phyloP scores from a whole-genome alignment of 345 rosid genomes.

The Anastatica hierochuntica region DNA sequence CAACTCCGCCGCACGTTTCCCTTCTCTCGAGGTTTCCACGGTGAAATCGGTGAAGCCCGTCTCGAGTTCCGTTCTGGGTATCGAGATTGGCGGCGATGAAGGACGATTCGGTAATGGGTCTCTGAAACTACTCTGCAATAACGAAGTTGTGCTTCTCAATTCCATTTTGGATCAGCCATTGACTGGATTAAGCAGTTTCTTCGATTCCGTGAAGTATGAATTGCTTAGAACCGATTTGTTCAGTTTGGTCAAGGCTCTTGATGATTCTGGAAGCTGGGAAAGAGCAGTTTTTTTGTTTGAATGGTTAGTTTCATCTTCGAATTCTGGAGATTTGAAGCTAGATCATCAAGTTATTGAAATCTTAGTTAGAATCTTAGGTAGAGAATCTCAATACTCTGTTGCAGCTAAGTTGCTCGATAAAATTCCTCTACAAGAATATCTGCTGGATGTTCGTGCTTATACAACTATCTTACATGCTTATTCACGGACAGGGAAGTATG shows the following conservation, averaged over 20 bases:
- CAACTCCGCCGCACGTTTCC: slow-evolving; percentile 23
- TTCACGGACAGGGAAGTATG: slow-evolving; percentile 54
- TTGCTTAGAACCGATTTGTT: slow-evolving; percentile 53
- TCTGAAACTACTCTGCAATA: slow-evolving; percentile 39
- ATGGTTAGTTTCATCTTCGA: slow-evolving; percentile 40
- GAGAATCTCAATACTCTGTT: slow-evolving; percentile 58
- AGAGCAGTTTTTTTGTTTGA: slow-evolving; percentile 61
- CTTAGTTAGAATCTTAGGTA: slow-evolving; percentile 61
- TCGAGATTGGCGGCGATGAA: slow-evolving; percentile 18
- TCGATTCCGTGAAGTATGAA: slow-evolving; percentile 40
- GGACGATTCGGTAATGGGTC: slow-evolving; percentile 22
- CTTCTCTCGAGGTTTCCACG: slow-evolving; percentile 35
- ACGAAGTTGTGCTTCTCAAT: slow-evolving; percentile 37
- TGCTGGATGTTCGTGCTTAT: slow-evolving; percentile 63
- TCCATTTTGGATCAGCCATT: slow-evolving; percentile 48
- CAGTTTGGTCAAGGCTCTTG: slow-evolving; percentile 54
- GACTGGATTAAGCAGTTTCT: slow-evolving; percentile 36
- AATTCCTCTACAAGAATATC: slow-evolving; percentile 47
- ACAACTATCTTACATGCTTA: slow-evolving; percentile 63
- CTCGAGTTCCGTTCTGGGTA: slow-evolving; percentile 3
- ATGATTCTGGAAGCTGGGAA: slow-evolving; percentile 57
- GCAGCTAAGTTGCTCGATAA: slow-evolving; percentile 63
- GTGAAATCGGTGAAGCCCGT: slow-evolving; percentile 16
- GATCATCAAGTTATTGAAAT: slow-evolving; percentile 49
- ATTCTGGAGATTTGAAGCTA: slow-evolving; percentile 26